Base-by-base conservation (phyloP, 148 eudicot genomes). In the Chenopodium album region DNA sequence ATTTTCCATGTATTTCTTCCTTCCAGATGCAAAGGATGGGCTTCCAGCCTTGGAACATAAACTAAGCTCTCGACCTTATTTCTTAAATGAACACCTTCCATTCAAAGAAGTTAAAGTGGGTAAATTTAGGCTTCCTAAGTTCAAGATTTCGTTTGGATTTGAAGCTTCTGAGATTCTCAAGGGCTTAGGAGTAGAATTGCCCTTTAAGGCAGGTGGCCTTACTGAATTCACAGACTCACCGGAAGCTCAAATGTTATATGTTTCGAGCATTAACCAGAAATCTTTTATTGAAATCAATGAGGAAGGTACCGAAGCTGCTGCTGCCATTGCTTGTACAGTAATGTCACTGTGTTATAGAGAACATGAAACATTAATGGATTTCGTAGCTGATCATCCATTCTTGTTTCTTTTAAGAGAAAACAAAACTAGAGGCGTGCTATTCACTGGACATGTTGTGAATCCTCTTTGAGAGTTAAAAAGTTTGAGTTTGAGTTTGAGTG, bases 251-350 rank as follows among this genome's bases (percentile, higher is more conserved):
- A 47, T 0, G 1, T 88, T 91, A 0, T 81, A 70, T 70, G 96
- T 94, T 65, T 94, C 98, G 1, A 86, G 84, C 78, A 87, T 94
- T 69, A 86, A 85, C 29, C 97, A 94, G 26, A 91, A 91, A 80
- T 91, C 98, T 2, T 92, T 91, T 72, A 87, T 94, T 48, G 98
- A 92, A 81, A 92, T 94, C 7, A 88, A 92, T 28, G 98, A 94
- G 79, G 96, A 91, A 89, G 98, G 98, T 13, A 92, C 96, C 5
- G 90, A 92, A 84, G 98, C 94, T 47, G 50, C 50, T 47, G 50
- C 50, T 47, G 11, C 50, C 1, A 47, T 88, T 72, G 11, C 89
- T 90, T 78, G 85, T 85, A n/a, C 1, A 47, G 10, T 47, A 47
- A 9, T 3, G 3, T 10, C 9, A 9, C 0, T 1, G 41, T 37